A percentile compares a stretch with the other conserved stretches of the same genome.
These are phyloP conservation scores for Kwoniella mangroviensis DNA, from an alignment of 768 basidiomycete species.

Conservation along the genomic window DNA sequence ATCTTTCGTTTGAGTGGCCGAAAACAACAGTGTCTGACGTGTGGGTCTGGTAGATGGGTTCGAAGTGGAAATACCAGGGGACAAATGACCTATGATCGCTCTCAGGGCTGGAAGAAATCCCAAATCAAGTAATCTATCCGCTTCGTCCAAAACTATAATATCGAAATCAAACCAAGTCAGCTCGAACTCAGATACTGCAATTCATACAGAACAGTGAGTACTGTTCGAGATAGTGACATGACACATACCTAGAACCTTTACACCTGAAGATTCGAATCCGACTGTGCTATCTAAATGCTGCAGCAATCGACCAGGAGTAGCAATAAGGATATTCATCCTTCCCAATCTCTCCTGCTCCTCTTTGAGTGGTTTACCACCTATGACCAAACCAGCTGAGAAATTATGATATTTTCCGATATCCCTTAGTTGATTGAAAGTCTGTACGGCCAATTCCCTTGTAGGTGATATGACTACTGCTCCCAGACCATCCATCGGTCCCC, in stretches of 20 bases:
- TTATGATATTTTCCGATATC: slow-evolving; percentile 87
- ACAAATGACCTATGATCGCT: slow-evolving; percentile 88
- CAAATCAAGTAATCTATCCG: slow-evolving; percentile 95
- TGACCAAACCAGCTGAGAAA: slow-evolving; percentile 93
- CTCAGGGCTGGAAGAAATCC: slow-evolving; percentile 87
- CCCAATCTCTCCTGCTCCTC: slow-evolving; percentile 86
- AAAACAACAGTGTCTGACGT: slow-evolving; percentile 94
- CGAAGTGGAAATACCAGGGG: slow-evolving; percentile 53
- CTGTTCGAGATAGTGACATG: no score
- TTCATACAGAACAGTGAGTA: no score
- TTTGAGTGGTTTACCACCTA: slow-evolving; percentile 93
- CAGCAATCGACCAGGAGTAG: slow-evolving; percentile 89
- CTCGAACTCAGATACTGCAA: no score
- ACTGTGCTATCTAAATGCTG: slow-evolving; percentile 99
- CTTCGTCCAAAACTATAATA: slow-evolving; percentile 84
- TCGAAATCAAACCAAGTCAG: no score
- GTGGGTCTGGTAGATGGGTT: slow-evolving; percentile 19
- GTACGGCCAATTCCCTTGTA: slow-evolving; percentile 91
- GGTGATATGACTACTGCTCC: slow-evolving; percentile 93
- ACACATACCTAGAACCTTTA: slow-evolving; percentile 83
- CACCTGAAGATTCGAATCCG: slow-evolving; percentile 85
- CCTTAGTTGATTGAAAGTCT: slow-evolving; percentile 96
- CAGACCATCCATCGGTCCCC: slow-evolving; percentile 74
- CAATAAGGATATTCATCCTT: slow-evolving; percentile 98
- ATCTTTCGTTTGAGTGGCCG: slow-evolving; percentile 90